Evolutionary conservation across 2,329 filamentous ascomycete genomes (phyloP), one percentile per base, ranked within the genome.

Genomic region (Penicillium sp.): DNA sequence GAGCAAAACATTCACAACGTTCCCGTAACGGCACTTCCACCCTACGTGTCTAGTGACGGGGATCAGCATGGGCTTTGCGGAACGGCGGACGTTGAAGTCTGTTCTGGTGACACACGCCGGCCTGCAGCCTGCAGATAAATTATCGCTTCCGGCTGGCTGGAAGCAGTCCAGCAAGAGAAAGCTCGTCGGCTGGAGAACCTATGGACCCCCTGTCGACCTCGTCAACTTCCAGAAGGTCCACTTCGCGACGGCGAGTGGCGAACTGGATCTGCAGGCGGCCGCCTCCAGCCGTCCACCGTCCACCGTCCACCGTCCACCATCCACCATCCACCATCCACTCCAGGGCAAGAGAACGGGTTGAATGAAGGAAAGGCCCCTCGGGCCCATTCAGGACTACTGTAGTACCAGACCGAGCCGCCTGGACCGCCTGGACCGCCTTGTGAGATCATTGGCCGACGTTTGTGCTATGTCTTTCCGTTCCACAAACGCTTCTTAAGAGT

Each of bases 21-120:
- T 5, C 18, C 35, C 35, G 18, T 5, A 28, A 41, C 39, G 9
- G 22, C 36, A 47, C 51, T 20, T 38, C 16, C 18, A 38, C 44
- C 44, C 45, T 33, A 28, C 44, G 16, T 51, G 35, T 22, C 68
- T 52, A 13, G 61, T 68, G 57, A 81, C 80, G 76, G 66, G 81
- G 54, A 51, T 57, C 48, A 39, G 49, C 41, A 50, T 46, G 55
- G 16, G 24, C 39, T 43, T 50, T 43, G 30, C 50, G 47, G 54
- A 53, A 56, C 41, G 13, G 35, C 44, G 39, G 50, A 54, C 50
- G 46, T 56, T 58, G 44, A 40, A 46, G 40, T 30, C 46, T 39
- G 41, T 49, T 54, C 45, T 40, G 53, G 60, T 62, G 41, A 55
- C 58, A 62, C 59, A 52, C 43, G 46, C 51, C 22, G 43, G 49